Conservation (phyloP, 1,284 basidiomycete genomes). For the Melampsora americana region DNA sequence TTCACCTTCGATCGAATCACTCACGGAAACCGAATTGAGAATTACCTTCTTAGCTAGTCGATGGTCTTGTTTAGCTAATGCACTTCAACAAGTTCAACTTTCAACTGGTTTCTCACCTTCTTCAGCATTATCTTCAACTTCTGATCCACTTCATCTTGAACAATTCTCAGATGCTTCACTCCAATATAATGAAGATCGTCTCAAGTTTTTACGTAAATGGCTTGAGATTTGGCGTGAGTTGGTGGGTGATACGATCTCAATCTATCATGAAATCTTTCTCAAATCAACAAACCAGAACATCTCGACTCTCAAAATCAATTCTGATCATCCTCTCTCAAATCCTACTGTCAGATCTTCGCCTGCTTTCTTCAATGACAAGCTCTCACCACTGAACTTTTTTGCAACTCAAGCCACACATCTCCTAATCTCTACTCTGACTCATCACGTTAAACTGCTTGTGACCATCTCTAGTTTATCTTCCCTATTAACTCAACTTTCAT, state of each 20-base stretch:
- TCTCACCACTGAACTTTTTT: constrained; percentile 30
- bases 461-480: constrained; percentile 71
- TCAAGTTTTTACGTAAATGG: constrained; percentile 22
- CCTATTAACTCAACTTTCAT: constrained; percentile 82
- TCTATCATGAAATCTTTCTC: constrained; percentile 31
- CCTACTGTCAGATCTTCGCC: neutral
- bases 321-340: neutral
- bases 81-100: constrained; percentile 12
- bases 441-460: constrained; percentile 58
- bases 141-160: neutral
- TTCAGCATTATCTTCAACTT: neutral
- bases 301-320: neutral
- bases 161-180: neutral
- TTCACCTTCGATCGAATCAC: neutral
- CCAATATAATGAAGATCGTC: constrained; percentile 8
- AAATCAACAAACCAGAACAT: neutral
- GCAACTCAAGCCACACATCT: constrained; percentile 24
- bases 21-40: constrained; percentile 10
- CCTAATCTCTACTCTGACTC: neutral
- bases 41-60: neutral
- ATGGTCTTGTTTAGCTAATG: constrained; percentile 6
- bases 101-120: neutral
- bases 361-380: constrained; percentile 6
- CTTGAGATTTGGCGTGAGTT: constrained; percentile 28
- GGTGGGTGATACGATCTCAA: constrained; percentile 23